phyloP scores from a whole-genome alignment of 371 early-diverging fungal genomes.

The Rhizopus arrhizus region DNA sequence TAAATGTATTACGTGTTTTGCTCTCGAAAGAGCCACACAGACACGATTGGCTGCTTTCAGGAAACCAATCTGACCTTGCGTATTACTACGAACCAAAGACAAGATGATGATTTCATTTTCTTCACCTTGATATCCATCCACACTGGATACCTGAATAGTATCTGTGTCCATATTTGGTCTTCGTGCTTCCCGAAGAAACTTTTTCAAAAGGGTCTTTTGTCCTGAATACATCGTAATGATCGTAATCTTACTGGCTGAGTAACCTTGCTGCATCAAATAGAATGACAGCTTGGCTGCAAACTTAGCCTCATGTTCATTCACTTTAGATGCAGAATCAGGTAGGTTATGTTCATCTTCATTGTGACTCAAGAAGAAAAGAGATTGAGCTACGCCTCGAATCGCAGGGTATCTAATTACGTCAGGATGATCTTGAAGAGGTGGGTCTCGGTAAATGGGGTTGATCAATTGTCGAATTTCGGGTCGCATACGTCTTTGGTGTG shows the following conservation, averaged over 20 bases:
- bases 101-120: constrained; percentile 77
- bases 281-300: constrained; percentile 56
- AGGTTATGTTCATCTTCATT: constrained; percentile 52
- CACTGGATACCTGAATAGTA: constrained; percentile 63
- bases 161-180: constrained; percentile 28
- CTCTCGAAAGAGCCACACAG: constrained; percentile 79
- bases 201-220: constrained; percentile 50
- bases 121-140: constrained; percentile 83
- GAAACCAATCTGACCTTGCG: constrained; percentile 71
- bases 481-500: constrained; percentile 73
- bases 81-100: constrained; percentile 68
- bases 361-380: constrained; percentile 59
- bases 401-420: constrained; percentile 49
- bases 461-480: constrained; percentile 69
- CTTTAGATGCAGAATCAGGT: constrained; percentile 56
- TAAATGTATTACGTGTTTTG: constrained; percentile 48
- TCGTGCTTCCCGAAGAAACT: constrained; percentile 40
- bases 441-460: constrained; percentile 57
- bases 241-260: constrained; percentile 49
- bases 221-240: constrained; percentile 68
- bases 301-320: constrained; percentile 63
- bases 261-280: constrained; percentile 64
- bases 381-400: constrained; percentile 60
- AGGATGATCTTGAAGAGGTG: constrained; percentile 52
- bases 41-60: constrained; percentile 72